Evolutionary conservation across 352 stramenopile species (phyloP).

Genomic region (Globisporangium acanthophoron): DNA sequence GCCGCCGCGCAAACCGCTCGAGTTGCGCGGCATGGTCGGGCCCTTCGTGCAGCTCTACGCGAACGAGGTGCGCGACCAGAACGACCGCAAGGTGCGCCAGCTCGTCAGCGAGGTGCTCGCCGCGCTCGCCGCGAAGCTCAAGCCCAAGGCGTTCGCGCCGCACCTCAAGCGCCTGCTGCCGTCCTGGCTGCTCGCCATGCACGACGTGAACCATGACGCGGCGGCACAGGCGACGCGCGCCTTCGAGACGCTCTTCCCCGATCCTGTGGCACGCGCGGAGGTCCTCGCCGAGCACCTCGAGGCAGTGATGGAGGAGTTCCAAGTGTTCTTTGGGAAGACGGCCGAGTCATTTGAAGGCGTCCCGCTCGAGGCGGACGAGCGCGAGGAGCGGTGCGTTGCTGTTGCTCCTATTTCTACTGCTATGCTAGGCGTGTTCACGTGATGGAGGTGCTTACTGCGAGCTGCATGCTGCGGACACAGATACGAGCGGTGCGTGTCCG

Average conservation of each 20-base stretch:
- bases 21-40: constrained; percentile 65
- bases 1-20: constrained; percentile 44
- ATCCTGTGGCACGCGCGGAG: constrained; percentile 19
- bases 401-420: not conserved
- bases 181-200: constrained; percentile 79
- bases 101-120: constrained; percentile 68
- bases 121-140: constrained; percentile 26
- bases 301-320: constrained; percentile 54
- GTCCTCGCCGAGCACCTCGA: constrained; percentile 37
- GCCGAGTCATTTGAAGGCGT: constrained; percentile 58
- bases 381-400: constrained; percentile 50
- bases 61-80: constrained; percentile 78
- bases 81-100: constrained; percentile 77
- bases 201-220: constrained; percentile 62
- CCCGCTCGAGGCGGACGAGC: constrained; percentile 51
- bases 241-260: constrained; percentile 48
- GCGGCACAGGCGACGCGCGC: constrained; percentile 39
- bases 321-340: constrained; percentile 56
- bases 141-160: constrained; percentile 66
- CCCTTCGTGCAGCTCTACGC: constrained; percentile 77
- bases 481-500: constrained; percentile 57
- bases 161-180: constrained; percentile 69
- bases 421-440: not conserved
- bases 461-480: constrained; percentile 1
- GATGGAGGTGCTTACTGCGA: not conserved